Evolutionary conservation across 2,329 filamentous ascomycete species (phyloP), one percentile per base, ranked within the genome.

Genomic region (Chaetomiaceae sp.): DNA sequence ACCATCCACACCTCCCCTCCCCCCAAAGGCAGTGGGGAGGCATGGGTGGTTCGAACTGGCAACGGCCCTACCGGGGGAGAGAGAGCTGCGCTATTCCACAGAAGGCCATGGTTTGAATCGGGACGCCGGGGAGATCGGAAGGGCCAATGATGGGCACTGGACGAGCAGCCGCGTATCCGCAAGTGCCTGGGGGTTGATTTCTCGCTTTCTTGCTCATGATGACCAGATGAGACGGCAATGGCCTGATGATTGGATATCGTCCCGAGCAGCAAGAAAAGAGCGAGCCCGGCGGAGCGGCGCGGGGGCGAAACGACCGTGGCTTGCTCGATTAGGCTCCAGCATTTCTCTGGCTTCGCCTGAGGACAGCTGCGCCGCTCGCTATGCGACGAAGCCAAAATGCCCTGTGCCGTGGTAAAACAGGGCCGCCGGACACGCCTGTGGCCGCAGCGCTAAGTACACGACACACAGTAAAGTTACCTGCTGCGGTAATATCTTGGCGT

Each of bases 321-420:
- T 40, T 46, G 20, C 34, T 38, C 45, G n/a, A n/a, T 44, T 53
- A 58, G 56, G 56, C 56, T 56, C 41, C 56, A 58, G 50, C 54
- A 52, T 57, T 58, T 52, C 44, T 53, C 46, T 38, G 15, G 24
- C 45, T 51, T 51, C 39, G 40, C 42, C 32, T 48, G 46, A 50
- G 51, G 44, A 39, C 26, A 52, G 47, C 54, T 58, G 56, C 50
- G 54, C 56, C 54, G 53, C 52, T 42, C 48, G 37, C 35, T 34
- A 40, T 32, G 49, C 41, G 50, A 30, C 39, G 42, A 47, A 45
- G 40, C 14, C 22, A 36, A n/a, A 40, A 48, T 49, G 29, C 29
- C 29, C 29, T 32, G 51, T 49, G 53, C 51, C 51, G 42, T 52
- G 36, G 38, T 36, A 42, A 47, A 49, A 45, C 52, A 50, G 36